Evolutionary conservation across 2,329 filamentous ascomycete species (phyloP), one percentile per base, ranked within the genome.

Genomic region (Zasmidium citrigriseum): DNA sequence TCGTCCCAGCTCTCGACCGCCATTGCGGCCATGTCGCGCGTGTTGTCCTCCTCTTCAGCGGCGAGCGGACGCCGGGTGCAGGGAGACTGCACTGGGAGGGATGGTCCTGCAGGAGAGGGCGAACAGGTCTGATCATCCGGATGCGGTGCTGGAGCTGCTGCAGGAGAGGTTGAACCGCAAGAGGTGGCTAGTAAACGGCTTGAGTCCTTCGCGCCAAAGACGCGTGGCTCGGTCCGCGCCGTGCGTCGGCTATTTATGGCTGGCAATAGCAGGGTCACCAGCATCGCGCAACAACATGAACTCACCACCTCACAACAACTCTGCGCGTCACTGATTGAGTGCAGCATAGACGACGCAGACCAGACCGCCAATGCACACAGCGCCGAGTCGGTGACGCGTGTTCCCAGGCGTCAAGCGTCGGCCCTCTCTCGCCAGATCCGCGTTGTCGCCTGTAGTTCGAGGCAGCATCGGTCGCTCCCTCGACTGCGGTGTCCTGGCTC

Each of bases 1-100:
- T 82, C 78, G 72, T 82, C 80, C 80, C 80, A 95, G 74, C 85
- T 87, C 75, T 93, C 90, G 64, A 93, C 49, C 55, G 44, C 53
- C 54, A 51, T 57, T 22, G 50, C 49, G 56, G 34, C 49, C 52
- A 46, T 45, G 38, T 54, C 20, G 22, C 38, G 34, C 18, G 34
- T 9, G 14, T 7, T 4, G 34, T 16, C 34, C 34, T 41, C 34
- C 34, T 41, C 34, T 41, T 41, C 34, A 41, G 18, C 18, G 34
- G 34, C 34, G 27, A 41, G 34, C 34, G 34, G 7, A 41, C 34
- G 34, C 34, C 47, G 2, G 22, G 47, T 50, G 47, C 47, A 50
- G 47, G 23, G 22, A 27, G 18, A 27, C 25, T 52, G 29, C 49
- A 18, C 49, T 21, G 49, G 49, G 49, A 52, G 49, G n/a, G n/a